phyloP scores from a whole-genome alignment of 225 moss, liverwort and hornwort species.

The Pseudoscleropodium purum region DNA sequence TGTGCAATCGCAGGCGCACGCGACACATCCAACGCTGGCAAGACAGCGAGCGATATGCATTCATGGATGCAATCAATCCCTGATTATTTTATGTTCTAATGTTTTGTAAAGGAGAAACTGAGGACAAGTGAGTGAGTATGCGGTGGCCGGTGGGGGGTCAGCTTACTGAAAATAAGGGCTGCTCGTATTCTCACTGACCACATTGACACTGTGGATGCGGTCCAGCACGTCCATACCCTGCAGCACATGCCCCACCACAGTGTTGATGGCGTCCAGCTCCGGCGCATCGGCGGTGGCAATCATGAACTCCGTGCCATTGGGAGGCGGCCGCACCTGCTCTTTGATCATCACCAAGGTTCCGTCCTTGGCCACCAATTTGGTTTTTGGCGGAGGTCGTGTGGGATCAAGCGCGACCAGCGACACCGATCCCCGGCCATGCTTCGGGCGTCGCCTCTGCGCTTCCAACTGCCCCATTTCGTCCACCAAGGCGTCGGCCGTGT shows the following conservation, averaged over 20 bases:
- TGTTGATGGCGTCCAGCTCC: slow-evolving; percentile 68
- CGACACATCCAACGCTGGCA: background rate
- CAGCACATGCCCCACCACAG: slow-evolving; percentile 77
- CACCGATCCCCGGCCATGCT: slow-evolving; percentile 56
- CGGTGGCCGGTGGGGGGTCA: background rate
- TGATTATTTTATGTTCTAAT: background rate
- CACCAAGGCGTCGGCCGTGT: slow-evolving; percentile 46
- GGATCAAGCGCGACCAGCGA: slow-evolving; percentile 74
- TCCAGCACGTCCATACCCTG: slow-evolving; percentile 74
- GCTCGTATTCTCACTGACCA: slow-evolving; percentile 81
- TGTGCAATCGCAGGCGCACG: background rate
- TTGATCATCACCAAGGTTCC: slow-evolving; percentile 60
- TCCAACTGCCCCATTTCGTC: slow-evolving; percentile 69
- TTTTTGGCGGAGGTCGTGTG: slow-evolving; percentile 72
- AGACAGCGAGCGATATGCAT: background rate
- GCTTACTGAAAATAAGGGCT: slow-evolving; percentile 93
- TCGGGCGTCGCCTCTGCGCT: slow-evolving; percentile 48
- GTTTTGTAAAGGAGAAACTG: background rate
- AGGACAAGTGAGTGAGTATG: background rate
- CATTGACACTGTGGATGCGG: slow-evolving; percentile 59
- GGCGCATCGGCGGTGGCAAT: slow-evolving; percentile 58
- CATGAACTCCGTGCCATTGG: slow-evolving; percentile 95
- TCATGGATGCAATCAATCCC: background rate
- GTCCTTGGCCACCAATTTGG: slow-evolving; percentile 64
- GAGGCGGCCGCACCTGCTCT: slow-evolving; percentile 63